Evolutionary conservation across 495 filamentous ascomycete genomes (phyloP).

Genomic region (Bacidia rubella): DNA sequence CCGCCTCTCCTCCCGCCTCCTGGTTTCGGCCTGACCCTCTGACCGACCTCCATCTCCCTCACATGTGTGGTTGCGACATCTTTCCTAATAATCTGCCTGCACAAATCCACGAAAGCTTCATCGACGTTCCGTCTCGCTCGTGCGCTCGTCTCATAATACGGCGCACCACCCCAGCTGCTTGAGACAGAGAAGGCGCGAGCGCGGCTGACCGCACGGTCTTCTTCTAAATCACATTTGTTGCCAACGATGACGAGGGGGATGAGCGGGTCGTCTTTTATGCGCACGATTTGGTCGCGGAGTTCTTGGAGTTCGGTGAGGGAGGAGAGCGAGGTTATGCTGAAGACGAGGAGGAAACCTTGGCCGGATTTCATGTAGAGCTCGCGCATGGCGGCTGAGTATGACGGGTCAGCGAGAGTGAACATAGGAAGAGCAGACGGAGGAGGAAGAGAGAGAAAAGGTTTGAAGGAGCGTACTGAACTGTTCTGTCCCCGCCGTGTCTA

Average conservation of each 20-base stretch:
- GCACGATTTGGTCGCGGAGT: constrained; percentile 88
- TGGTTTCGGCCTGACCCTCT: background rate
- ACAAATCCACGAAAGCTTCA: constrained; percentile 88
- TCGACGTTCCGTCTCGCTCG: constrained; percentile 79
- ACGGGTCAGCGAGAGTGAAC: constrained; percentile 3
- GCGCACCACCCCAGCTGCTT: constrained; percentile 77
- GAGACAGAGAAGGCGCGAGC: constrained; percentile 74
- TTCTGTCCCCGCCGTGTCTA: constrained; percentile 95
- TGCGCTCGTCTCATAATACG: constrained; percentile 91
- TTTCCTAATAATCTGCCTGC: constrained; percentile 75
- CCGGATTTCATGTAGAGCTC: constrained; percentile 95
- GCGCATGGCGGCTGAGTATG: constrained; percentile 29
- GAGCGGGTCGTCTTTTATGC: constrained; percentile 87
- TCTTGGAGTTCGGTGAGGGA: constrained; percentile 78
- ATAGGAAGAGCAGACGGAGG: constrained; percentile 5
- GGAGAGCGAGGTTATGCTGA: constrained; percentile 82
- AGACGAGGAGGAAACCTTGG: constrained; percentile 94
- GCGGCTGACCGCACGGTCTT: constrained; percentile 73
- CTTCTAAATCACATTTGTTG: constrained; percentile 93
- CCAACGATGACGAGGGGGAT: constrained; percentile 93
- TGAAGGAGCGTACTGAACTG: constrained; percentile 52
- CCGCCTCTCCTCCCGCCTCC: background rate
- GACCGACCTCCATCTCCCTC: constrained; percentile 28
- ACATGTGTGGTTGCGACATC: constrained; percentile 38
- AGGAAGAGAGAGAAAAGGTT: background rate